Base-by-base conservation (phyloP, 192 early-diverging fungal species). In the Mortierella antarctica region DNA sequence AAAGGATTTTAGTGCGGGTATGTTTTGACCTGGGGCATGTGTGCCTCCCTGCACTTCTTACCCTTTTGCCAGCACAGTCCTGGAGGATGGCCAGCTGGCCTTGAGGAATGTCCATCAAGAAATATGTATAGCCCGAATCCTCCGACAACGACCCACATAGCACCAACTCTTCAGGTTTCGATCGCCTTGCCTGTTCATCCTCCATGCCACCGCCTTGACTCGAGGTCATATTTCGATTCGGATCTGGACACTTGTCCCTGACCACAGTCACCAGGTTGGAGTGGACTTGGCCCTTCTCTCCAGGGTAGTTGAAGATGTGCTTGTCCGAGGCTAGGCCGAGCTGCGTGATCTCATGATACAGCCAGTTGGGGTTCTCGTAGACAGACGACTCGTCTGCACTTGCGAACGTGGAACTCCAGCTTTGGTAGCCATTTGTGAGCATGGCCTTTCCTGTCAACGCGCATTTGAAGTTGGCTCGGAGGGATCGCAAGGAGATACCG, bases 361-460 rank as follows among this genome's bases (percentile, higher is more conserved):
- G 41, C 73, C 80, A 70, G 40, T 74, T 82, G 6, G 73, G 65
- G 40, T 83, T 78, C 73, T 84, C 83, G 73, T 76, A 85, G 66
- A 51, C 81, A 51, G 41, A 79, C 49, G 57, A 68, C 40, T 57
- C 77, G 70, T 50, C 83, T 73, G 70, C 73, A 45, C 85, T 76
- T 47, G 61, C 65, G 54, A 51, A 88, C 17, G 23, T 75, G 6
- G 40, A 66, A 58, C 83, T 85, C 87, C 87, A 88, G 45, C 83
- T 85, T 67, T 88, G 83, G 31, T 84, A 88, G 10, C 87, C 87
- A 49, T 88, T 86, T 1, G 87, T 83, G 20, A 86, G 57, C 71
- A 86, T 60, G 14, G 65, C 18, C 65, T 82, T 71, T 12, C 66
- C 74, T 2, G 20, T 11, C 7, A 78, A 20, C 5, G 56, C 31